Conservation (phyloP, 2,329 filamentous ascomycete genomes). For the Xylaria polymorpha region DNA sequence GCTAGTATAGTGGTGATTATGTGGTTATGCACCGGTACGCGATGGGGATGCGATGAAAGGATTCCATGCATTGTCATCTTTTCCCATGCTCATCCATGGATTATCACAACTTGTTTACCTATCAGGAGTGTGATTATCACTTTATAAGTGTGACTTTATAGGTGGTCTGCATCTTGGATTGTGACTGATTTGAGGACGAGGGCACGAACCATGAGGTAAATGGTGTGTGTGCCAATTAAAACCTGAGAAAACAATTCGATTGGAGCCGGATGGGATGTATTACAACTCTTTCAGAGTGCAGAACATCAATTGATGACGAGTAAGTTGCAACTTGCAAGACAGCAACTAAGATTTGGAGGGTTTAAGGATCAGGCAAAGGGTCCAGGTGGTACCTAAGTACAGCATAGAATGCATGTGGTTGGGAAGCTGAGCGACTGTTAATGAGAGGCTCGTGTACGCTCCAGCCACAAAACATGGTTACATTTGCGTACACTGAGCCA, state of each 20-base stretch:
- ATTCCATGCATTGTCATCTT: slow-evolving; percentile 25
- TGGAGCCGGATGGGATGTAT: background rate
- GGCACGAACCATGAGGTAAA: background rate
- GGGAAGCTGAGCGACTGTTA: slow-evolving; percentile 2
- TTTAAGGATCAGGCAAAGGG: background rate
- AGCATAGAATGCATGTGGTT: background rate
- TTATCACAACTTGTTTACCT: slow-evolving; percentile 21
- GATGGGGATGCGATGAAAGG: slow-evolving; percentile 16
- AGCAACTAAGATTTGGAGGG: background rate
- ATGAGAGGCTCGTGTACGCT: slow-evolving; percentile 2
- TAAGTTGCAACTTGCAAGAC: background rate
- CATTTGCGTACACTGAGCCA: background rate
- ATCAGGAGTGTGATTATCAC: slow-evolving; percentile 19
- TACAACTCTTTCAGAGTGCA: background rate
- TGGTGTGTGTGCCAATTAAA: slow-evolving; percentile 1
- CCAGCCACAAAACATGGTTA: slow-evolving; percentile 21
- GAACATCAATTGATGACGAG: background rate
- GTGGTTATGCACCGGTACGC: background rate
- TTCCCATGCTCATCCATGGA: background rate
- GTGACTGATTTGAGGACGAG: slow-evolving; percentile 14
- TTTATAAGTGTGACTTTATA: slow-evolving; percentile 27
- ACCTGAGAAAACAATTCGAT: background rate
- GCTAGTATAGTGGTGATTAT: slow-evolving; percentile 9
- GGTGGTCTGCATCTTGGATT: slow-evolving; percentile 22
- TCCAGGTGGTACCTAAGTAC: no score